Conservation (phyloP, 306 rosid genomes). For the Vicia villosa region DNA sequence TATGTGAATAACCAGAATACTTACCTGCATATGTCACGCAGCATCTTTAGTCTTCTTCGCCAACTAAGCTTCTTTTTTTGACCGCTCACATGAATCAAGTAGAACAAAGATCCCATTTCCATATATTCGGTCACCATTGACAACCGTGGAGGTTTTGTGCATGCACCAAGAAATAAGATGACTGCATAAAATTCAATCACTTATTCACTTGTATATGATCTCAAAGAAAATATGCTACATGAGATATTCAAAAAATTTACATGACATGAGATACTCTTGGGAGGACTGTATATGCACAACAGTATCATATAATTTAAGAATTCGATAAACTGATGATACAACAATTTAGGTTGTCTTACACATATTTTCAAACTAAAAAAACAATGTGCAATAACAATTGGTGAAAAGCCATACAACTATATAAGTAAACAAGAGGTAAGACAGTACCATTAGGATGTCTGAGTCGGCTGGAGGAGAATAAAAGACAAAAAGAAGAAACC, state of each 20-base stretch:
- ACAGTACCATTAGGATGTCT: constrained; percentile 95
- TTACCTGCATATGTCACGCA: constrained; percentile 91
- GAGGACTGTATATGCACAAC: constrained; percentile 12
- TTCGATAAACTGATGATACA: constrained; percentile 5
- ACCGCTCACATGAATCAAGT: constrained; percentile 86
- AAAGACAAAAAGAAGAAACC: background rate
- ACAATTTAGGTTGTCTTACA: constrained; percentile 18
- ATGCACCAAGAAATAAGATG: constrained; percentile 95
- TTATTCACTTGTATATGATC: constrained; percentile 6
- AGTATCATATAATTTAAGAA: constrained; percentile 3
- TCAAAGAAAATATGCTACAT: constrained; percentile 25
- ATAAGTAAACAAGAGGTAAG: constrained; percentile 31
- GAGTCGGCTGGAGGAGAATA: constrained; percentile 72
- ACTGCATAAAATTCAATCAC: constrained; percentile 62
- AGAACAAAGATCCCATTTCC: constrained; percentile 95
- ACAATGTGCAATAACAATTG: constrained; percentile 26
- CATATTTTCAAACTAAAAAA: constrained; percentile 23
- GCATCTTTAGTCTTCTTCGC: constrained; percentile 82
- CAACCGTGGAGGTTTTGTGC: constrained; percentile 92
- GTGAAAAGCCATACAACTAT: constrained; percentile 24
- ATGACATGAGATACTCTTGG: constrained; percentile 13
- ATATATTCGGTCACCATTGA: constrained; percentile 97
- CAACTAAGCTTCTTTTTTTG: constrained; percentile 92
- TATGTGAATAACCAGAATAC: constrained; percentile 33
- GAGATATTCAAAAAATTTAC: background rate